Evolutionary conservation across 441 rosid species (phyloP), one percentile per base, ranked within the genome.

Genomic region (Euphorbia celastroides): DNA sequence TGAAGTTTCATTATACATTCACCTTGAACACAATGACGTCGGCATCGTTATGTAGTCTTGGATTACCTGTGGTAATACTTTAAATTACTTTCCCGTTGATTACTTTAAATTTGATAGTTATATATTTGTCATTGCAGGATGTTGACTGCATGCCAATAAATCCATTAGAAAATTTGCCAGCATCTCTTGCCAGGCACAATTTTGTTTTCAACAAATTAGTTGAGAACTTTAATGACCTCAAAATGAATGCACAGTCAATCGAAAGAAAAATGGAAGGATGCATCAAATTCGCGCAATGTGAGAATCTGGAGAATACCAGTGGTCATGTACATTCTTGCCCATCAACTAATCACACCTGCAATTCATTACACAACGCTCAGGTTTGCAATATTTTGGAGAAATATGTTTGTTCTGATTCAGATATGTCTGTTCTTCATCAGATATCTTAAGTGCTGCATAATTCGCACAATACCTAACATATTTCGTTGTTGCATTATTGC

Each of bases 141-240:
- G 83, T 89, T 80, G 97, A 96, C 79, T 93, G 98, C 83, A 96
- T 96, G 99, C 99, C 98, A 75, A 68, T 74, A 74, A 86, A 91
- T 79, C 87, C 93, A 7, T 68, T 74, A 67, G 99, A 93, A 27
- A 93, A 89, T 77, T 78, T 96, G 88, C 98, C 97, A 7, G 95
- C 87, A 70, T 82, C 88, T 76, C 83, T 93, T 72, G 77, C 79
- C 66, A 84, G 83, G 75, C 91, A 82, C 57, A 66, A 65, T 66
- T 22, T 54, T 57, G 38, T 48, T 61, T 57, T 62, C 62, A 66
- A 59, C 57, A 70, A 55, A 74, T 82, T 76, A 54, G 54, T 86
- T 30, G 77, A 77, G 66, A 58, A 82, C 64, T 79, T 85, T 67
- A 85, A 81, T 66, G 96, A 81, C 70, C 72, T 67, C 71, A 86